Evolutionary conservation across 768 basidiomycete genomes (phyloP), one percentile per base, ranked within the genome.

Genomic region (Lentinula aciculospora): DNA sequence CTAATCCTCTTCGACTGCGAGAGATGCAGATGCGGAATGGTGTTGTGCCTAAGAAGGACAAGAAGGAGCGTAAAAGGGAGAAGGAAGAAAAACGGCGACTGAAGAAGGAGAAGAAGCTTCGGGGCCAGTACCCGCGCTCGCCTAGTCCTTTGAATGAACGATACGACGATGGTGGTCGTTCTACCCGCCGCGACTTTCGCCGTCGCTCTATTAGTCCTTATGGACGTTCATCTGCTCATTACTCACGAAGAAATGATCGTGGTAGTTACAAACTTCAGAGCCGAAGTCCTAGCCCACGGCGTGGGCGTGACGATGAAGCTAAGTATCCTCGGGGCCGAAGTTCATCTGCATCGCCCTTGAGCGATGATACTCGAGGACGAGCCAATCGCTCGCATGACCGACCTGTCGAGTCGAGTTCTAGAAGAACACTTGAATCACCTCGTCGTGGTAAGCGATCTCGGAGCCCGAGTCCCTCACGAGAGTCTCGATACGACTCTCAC

Each of bases 1-100:
- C 88, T 48, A 94, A 95, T 64, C 93, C 93, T 29, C 81, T 93
- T 31, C 90, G 90, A 23, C 74, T 94, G 46, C 83, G 86, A 57
- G 86, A 92, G 68, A 73, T 94, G 77, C 86, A 91, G 69, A 84
- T 89, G 68, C 79, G 85, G 37, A 85, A 86, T 55, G 92, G 92
- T n/a, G 83, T 92, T 50, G 87, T 88, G 65, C 77, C 84, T 4
- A 89, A 90, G 74, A 88, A 88, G 67, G 85, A 85, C 58, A 88
- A 89, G 68, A 78, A 80, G 63, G 79, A 85, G 51, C 76, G 82
- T 56, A 83, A 80, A 71, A 71, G 71, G 49, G 71, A 74, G 58
- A 84, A 85, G 62, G 81, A 85, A 66, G 81, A 78, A 65, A 80
- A 76, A 56, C 72, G 72, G 56, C 71, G 67, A 53, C 70, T 68